These are phyloP conservation scores for Plasmodium vivax DNA, from an alignment of 169 alveolate species.

Conservation along the genomic window DNA sequence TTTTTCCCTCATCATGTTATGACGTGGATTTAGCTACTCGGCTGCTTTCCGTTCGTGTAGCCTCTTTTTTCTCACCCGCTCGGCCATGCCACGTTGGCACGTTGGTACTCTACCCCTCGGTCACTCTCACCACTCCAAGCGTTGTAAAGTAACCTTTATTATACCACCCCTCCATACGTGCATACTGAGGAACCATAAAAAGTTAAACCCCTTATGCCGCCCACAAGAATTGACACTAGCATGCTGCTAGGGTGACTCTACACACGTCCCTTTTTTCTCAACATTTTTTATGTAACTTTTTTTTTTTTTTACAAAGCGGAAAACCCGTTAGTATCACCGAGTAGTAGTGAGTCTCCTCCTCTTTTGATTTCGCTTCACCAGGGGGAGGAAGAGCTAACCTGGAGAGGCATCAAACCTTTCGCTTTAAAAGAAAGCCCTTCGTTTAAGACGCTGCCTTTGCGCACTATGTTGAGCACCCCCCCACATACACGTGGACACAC, in stretches of 20 bases:
- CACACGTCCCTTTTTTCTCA: background rate
- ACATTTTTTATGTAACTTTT: background rate
- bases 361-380: background rate
- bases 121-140: background rate
- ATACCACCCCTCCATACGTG: background rate
- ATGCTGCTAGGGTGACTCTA: background rate
- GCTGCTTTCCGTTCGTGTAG: slow-evolving; percentile 12
- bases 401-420: background rate
- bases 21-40: background rate
- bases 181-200: background rate
- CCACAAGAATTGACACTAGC: background rate
- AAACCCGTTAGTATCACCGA: background rate
- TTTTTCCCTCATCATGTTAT: slow-evolving; percentile 35
- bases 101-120: background rate
- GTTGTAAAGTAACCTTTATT: slow-evolving; percentile 8
- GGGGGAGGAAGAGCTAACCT: background rate
- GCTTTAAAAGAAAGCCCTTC: background rate
- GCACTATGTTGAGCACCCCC: background rate
- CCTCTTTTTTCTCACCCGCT: background rate
- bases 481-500: background rate
- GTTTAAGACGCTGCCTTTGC: background rate
- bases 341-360: background rate
- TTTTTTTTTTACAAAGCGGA: background rate
- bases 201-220: background rate
- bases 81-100: too few relatives aligned